Evolutionary conservation across 352 stramenopile species (phyloP), one percentile per base, ranked within the genome.

Genomic region (Stramenopiles sp.): DNA sequence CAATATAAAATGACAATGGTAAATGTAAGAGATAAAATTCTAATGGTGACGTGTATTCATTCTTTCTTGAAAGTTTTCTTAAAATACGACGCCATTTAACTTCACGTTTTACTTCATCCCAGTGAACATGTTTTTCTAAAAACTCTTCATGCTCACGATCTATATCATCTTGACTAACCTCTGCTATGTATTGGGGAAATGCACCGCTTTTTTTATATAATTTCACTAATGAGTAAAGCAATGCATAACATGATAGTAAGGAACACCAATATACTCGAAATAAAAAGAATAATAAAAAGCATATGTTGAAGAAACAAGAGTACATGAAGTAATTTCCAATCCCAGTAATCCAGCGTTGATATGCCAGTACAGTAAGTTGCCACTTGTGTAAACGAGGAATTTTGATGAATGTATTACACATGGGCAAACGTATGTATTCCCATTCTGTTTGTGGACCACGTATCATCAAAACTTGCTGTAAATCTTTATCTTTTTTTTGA

Each of bases 261-360:
- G 65, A 4, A 13, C 4, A 4, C 65, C 65, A 76, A 33, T 33
- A 76, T 7, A 76, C 30, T 13, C 65, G 65, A 33, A 76, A 76
- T 13, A 76, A 13, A 20, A 76, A 76, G 4, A 20, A 76, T 13
- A 76, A 7, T 20, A 76, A 13, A 76, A 76, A 76, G 4, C 4
- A 7, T 13, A 76, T 76, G 65, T 76, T 76, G 13, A 33, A 76
- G 4, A 76, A 13, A 76, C 65, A 76, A 31, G 65, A 31, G 65
- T 13, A 76, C 65, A 76, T 76, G 13, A 76, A 76, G 13, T 76
- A 33, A 20, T 76, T 76, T 33, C 65, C 65, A 33, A 76, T 76
- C 30, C 65, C 65, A 31, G 65, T 13, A 1, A 76, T 13, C 65
- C 65, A 76, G 4, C 65, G 65, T 33, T 33, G 4, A 20, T 76